A percentile compares a stretch with the other conserved stretches of the same genome.
Conservation (phyloP, 805 yeast species). For the Yarrowia deformans region DNA sequence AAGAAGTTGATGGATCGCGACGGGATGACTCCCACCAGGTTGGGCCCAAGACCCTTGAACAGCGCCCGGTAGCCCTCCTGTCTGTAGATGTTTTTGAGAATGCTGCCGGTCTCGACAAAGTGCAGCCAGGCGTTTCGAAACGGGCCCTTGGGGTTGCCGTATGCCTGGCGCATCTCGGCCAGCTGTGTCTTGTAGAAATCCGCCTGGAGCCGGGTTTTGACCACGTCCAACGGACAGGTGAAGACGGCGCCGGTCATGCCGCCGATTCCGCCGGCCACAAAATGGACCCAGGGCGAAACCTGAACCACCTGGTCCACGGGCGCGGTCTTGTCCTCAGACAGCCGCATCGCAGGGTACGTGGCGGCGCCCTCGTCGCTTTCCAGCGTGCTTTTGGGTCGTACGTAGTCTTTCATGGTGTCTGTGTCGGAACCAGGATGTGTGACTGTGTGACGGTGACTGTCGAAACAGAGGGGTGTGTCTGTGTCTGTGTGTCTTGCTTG, state of each 20-base stretch:
- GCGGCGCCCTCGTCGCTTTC: conserved; percentile 39
- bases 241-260: conserved; percentile 97
- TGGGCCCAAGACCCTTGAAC: conserved; percentile 96
- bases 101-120: conserved; percentile 80
- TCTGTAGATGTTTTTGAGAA: conserved; percentile 69
- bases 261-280: conserved; percentile 66
- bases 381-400: conserved; percentile 37
- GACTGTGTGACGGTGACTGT: too few species aligned
- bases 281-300: conserved; percentile 59
- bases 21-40: conserved; percentile 95
- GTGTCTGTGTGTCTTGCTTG: too few species aligned
- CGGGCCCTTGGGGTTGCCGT: conserved; percentile 43
- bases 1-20: conserved; percentile 96
- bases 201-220: conserved; percentile 92
- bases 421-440: too few species aligned
- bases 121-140: conserved; percentile 66
- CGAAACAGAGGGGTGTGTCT: too few species aligned
- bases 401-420: conserved; percentile 34
- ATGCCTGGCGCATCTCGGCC: conserved; percentile 44
- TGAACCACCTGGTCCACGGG: conserved; percentile 43
- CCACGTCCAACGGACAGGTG: conserved; percentile 96
- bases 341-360: conserved; percentile 37
- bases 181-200: conserved; percentile 62
- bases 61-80: conserved; percentile 85
- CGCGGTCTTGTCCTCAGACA: conserved; percentile 12